Base-by-base conservation (phyloP, 2,329 filamentous ascomycete species). In the Penicillium expansum region DNA sequence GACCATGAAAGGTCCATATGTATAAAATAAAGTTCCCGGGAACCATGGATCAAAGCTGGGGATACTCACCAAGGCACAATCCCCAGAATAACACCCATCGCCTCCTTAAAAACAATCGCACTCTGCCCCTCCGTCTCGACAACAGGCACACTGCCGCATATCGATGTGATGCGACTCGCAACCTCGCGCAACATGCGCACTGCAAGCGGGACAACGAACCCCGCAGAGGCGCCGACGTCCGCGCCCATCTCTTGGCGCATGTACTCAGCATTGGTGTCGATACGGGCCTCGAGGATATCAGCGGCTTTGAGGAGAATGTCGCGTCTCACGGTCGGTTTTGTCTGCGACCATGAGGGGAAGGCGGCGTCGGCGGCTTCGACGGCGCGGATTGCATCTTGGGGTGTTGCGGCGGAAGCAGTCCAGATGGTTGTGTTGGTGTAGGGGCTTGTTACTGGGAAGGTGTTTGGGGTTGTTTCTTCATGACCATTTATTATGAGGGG, bases 1-100 rank as follows among this genome's bases (percentile, higher is more conserved):
- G 5, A 24, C 24, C 24, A 3, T 3, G 24, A 24, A 9, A 29
- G n/a, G 35, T 18, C n/a, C 33, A 37, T 37, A 9, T 8, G 4
- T 18, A 13, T 11, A 16, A 22, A 33, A 22, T 16, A 5, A 18
- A 44, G 16, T 18, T 30, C 10, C n/a, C 27, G 7, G 13, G 5
- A 10, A 20, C 27, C 29, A 32, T 8, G 18, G 0, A 45, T 45
- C 33, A n/a, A 44, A 32, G 29, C 10, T 22, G 18, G 18, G 33
- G 10, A 37, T 22, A 54, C 71, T 63, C 76, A 91, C 90, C 91
- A 95, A 8, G 91, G 89, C 2, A 88, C 88, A 69, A 94, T 90
- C 0, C 85, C 87, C 30, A 94, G 76, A 22, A 92, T 81, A 5
- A 93, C 90, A 1, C 91, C 91, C 67, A 84, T 90, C 0, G 91